Evolutionary conservation across 768 basidiomycete genomes (phyloP).

Genomic region (Pleurotus sapidus): DNA sequence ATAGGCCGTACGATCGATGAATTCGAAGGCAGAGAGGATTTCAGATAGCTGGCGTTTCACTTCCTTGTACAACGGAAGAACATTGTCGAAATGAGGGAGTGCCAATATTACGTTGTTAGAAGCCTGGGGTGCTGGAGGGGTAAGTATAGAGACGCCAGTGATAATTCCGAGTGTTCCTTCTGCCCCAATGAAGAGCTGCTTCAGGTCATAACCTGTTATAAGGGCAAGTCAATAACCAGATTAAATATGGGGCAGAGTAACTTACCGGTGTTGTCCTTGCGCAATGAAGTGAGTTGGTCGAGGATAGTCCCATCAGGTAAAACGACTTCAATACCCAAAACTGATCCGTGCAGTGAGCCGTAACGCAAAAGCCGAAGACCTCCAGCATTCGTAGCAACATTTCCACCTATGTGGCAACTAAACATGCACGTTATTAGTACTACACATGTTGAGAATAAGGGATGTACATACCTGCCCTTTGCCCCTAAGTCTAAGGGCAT

Average conservation of each 20-base stretch:
- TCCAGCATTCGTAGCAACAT: slow-evolving; percentile 95
- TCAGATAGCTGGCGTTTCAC: slow-evolving; percentile 86
- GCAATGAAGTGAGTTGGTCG: slow-evolving; percentile 81
- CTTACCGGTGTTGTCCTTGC: slow-evolving; percentile 97
- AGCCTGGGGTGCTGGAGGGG: slow-evolving; percentile 78
- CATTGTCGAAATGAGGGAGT: slow-evolving; percentile 81
- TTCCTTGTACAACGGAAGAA: slow-evolving; percentile 80
- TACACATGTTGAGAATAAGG: slow-evolving; percentile 1
- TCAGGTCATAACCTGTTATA: slow-evolving; percentile 85
- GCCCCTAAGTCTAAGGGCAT: slow-evolving; percentile 96
- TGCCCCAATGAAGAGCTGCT: slow-evolving; percentile 96
- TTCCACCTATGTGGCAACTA: slow-evolving; percentile 95
- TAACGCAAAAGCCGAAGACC: slow-evolving; percentile 94
- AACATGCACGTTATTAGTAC: slow-evolving; percentile 21
- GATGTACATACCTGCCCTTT: slow-evolving; percentile 75
- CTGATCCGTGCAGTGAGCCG: slow-evolving; percentile 91
- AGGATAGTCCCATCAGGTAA: slow-evolving; percentile 91
- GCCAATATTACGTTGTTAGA: slow-evolving; percentile 92
- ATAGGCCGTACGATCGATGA: slow-evolving; percentile 85
- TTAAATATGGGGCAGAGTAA: background rate
- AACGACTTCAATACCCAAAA: slow-evolving; percentile 94
- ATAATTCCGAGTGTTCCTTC: slow-evolving; percentile 97
- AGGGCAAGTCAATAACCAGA: background rate
- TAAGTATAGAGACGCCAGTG: slow-evolving; percentile 92
- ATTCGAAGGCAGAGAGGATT: slow-evolving; percentile 97